A percentile compares a stretch with the other conserved stretches of the same genome.
Conservation (phyloP, 805 yeast genomes). For the Myxozyma lipomycoides region DNA sequence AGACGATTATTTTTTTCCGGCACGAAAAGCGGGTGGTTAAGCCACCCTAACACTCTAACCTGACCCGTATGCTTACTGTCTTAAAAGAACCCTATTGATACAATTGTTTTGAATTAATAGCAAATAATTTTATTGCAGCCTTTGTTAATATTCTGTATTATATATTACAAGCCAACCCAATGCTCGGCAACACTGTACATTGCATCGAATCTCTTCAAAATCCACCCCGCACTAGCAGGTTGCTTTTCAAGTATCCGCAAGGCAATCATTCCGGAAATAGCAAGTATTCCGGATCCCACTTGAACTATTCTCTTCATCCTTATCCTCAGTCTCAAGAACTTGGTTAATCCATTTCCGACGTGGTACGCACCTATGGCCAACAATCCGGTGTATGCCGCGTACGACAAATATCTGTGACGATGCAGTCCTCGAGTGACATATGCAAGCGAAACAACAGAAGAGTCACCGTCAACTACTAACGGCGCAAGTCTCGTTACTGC, state of each 20-base stretch:
- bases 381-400: constrained; percentile 10
- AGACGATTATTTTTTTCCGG: too few species aligned
- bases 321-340: constrained; percentile 13
- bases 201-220: constrained; percentile 11
- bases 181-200: constrained; percentile 8
- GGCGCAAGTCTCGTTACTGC: constrained; percentile 51
- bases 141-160: too few species aligned
- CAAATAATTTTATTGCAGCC: too few species aligned
- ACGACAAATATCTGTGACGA: background rate
- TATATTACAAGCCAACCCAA: too few species aligned
- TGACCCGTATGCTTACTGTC: too few species aligned
- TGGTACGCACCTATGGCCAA: constrained; percentile 15
- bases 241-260: constrained; percentile 6
- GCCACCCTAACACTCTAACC: too few species aligned
- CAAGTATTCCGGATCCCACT: background rate
- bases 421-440: constrained; percentile 41
- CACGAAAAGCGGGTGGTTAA: too few species aligned
- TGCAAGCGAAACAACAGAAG: constrained; percentile 51
- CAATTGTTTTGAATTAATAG: too few species aligned
- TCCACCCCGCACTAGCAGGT: constrained; percentile 9
- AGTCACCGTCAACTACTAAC: constrained; percentile 57
- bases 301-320: constrained; percentile 4
- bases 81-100: too few species aligned
- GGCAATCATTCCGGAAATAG: constrained; percentile 5
- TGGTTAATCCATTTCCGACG: constrained; percentile 20